Conservation (phyloP, 2,329 filamentous ascomycete genomes). For the Thelonectria rubi region DNA sequence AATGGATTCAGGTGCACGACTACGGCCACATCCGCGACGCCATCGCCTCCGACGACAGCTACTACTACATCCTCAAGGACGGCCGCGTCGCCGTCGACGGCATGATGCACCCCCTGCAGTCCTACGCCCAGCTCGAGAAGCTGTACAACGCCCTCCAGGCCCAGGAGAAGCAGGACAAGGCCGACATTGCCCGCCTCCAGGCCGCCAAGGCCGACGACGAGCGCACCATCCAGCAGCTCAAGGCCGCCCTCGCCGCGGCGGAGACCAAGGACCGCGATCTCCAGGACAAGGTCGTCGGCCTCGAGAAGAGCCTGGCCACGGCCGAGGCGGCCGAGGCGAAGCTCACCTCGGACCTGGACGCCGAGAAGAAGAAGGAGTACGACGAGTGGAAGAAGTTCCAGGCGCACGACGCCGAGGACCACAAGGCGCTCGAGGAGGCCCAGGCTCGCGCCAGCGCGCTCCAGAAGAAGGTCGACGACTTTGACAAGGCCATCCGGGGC, state of each 20-base stretch:
- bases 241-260: background rate
- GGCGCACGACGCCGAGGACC: constrained; percentile 12
- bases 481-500: constrained; percentile 5
- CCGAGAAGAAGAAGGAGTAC: constrained; percentile 19
- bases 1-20: constrained; percentile 5
- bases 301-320: background rate
- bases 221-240: constrained; percentile 9
- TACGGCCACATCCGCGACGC: constrained; percentile 8
- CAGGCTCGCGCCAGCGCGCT: constrained; percentile 2
- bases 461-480: constrained; percentile 9
- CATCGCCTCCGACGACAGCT: constrained; percentile 16
- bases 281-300: constrained; percentile 1
- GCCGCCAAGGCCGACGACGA: background rate
- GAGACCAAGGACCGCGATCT: constrained; percentile 1
- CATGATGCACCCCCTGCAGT: constrained; percentile 11
- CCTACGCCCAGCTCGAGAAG: constrained; percentile 19
- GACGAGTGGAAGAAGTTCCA: constrained; percentile 18
- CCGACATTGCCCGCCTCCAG: constrained; percentile 9
- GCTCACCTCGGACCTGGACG: constrained; percentile 4
- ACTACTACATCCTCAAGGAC: constrained; percentile 18
- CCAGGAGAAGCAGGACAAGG: background rate
- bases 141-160: constrained; percentile 8
- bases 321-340: constrained; percentile 10
- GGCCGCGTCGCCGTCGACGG: constrained; percentile 8
- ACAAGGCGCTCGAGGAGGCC: constrained; percentile 18